phyloP scores from a whole-genome alignment of 495 filamentous ascomycete genomes.

The Aspergillus campestris region DNA sequence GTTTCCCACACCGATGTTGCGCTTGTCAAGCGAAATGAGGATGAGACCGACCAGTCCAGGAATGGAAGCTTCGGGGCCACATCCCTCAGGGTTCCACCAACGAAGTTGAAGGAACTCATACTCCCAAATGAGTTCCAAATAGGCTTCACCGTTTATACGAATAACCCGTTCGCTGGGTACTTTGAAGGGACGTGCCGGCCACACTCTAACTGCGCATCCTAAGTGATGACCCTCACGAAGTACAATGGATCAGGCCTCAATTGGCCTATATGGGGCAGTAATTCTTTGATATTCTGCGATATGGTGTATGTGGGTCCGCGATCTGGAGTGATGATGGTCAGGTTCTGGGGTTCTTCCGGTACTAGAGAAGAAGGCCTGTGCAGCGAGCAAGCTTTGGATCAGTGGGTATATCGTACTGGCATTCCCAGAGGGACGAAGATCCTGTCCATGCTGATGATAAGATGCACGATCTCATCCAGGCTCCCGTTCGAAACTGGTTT shows the following conservation, averaged over 20 bases:
- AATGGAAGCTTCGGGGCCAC: conserved; percentile 1
- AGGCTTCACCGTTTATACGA: conserved; percentile 1
- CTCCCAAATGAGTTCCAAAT: background rate
- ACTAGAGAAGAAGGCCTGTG: no score
- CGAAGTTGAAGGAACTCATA: background rate
- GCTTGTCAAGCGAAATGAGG: background rate
- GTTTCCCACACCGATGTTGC: conserved; percentile 5
- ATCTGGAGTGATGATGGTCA: conserved; percentile 1
- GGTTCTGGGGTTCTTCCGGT: conserved; percentile 2
- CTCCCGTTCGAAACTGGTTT: no score
- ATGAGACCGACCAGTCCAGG: conserved; percentile 2
- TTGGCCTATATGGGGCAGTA: conserved; percentile 1
- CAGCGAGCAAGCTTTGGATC: no score
- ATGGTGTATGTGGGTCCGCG: conserved; percentile 3
- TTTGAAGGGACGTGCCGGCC: background rate
- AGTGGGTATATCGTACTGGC: no score
- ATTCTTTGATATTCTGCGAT: background rate
- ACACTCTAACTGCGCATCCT: conserved; percentile 1
- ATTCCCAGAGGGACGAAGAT: no score
- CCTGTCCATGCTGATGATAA: no score
- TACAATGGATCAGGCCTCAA: background rate
- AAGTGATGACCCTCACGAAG: background rate
- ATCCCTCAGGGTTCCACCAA: background rate
- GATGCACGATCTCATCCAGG: no score
- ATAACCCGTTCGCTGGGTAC: conserved; percentile 1